Evolutionary conservation across 2,329 filamentous ascomycete species (phyloP), one percentile per base, ranked within the genome.

Genomic region (Ophiocordyceps camponoti-floridani): DNA sequence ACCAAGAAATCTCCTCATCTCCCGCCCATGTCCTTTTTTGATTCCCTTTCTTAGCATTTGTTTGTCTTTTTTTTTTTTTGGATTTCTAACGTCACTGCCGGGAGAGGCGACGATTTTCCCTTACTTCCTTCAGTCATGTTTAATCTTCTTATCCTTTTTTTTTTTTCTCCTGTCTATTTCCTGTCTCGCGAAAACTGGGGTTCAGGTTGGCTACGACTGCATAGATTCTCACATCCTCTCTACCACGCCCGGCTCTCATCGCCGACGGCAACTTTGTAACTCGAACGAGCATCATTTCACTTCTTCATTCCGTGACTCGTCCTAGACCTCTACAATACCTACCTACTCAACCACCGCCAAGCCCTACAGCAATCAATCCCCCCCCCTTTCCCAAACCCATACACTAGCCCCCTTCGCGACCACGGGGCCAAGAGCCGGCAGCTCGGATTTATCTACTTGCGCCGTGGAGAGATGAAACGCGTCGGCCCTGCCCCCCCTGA

Each of bases 261-360:
- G 31, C 37, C 37, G 37, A 6, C n/a, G n/a, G n/a, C 7, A 41
- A 9, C 9, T 3, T 26, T 41, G n/a, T 16, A 28, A 28, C 41
- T 28, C 41, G 8, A 18, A 42, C 11, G 23, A 42, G 40, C 40
- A 44, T 35, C 18, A 26, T 38, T 8, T 40, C 30, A 43, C n/a
- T 31, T 12, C 18, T 45, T 31, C 40, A 38, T 44, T 47, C n/a
- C 54, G 50, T 48, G 45, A 46, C 48, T 52, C 52, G 49, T 57
- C 47, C 50, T 48, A 53, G 47, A 52, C 49, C 48, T 55, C 51
- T 49, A 49, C 51, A 51, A 49, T 57, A 53, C 35, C 14, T 57
- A 53, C 35, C 14, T 23, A 23, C 23, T 38, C 9, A 10, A 53
- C 58, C 54, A 51, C 48, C 47, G 47, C 42, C 31, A 37, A 33